Conservation (phyloP, 176 grass and related monocot genomes). For the bread wheat (Triticum aestivum) region DNA sequence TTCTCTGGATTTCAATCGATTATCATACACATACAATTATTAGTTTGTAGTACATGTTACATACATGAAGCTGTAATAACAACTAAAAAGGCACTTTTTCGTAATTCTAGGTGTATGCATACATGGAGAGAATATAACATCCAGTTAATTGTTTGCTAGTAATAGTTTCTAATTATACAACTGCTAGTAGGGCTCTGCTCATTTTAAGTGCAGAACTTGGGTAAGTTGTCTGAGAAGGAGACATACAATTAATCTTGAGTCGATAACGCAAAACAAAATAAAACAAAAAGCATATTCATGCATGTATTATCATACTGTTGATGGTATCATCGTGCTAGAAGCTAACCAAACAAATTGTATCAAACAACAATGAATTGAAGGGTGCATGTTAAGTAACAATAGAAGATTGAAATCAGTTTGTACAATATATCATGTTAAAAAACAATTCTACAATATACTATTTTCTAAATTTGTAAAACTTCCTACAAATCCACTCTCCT, state of each 20-base stretch:
- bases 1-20: constrained; percentile 42
- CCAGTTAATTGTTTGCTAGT: too few species aligned
- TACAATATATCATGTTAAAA: not conserved
- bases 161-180: too few species aligned
- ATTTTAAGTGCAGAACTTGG: too few species aligned
- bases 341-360: not conserved
- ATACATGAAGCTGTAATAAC: not conserved
- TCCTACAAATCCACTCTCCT: not conserved
- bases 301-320: not conserved
- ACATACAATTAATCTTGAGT: too few species aligned
- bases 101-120: not conserved
- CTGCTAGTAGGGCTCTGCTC: too few species aligned
- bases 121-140: not conserved
- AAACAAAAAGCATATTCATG: not conserved
- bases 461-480: not conserved
- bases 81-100: fast-evolving
- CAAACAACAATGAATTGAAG: not conserved
- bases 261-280: not conserved
- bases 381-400: not conserved
- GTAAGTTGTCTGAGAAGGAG: too few species aligned
- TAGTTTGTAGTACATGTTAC: not conserved
- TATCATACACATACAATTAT: not conserved
- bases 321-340: not conserved
- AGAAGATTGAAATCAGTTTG: not conserved
- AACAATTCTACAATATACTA: too few species aligned